Percentiles rank a stretch among this genome's conserved stretches.
These are phyloP conservation scores for Kwoniella bestiolae DNA, from an alignment of 768 basidiomycete genomes.

Conservation along the genomic window DNA sequence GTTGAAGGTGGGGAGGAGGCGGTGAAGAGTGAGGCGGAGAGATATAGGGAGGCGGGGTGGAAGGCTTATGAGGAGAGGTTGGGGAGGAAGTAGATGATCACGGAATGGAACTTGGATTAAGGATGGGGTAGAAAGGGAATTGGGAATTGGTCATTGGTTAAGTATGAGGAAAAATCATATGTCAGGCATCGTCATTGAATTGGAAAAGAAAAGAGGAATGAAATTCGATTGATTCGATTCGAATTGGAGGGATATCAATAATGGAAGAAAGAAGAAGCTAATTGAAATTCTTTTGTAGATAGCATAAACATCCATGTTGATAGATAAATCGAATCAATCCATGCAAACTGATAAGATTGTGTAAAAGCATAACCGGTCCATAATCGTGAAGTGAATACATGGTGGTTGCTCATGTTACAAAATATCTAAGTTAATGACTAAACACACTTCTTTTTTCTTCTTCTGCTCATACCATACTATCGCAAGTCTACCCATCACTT, in stretches of 20 bases:
- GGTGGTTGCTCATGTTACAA: too few relatives aligned
- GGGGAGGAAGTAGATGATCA: constrained; percentile 5
- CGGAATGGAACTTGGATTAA: not conserved
- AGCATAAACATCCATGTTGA: too few relatives aligned
- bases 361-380: too few relatives aligned
- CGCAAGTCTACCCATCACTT: too few relatives aligned
- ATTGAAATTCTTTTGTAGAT: too few relatives aligned
- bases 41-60: constrained; percentile 88
- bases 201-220: not conserved
- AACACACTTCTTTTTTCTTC: not conserved
- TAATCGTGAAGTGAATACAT: too few relatives aligned
- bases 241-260: too few relatives aligned
- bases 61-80: constrained; percentile 75
- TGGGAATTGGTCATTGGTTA: too few relatives aligned
- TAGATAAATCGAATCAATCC: not conserved
- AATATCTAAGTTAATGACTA: too few relatives aligned
- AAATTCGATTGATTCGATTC: not conserved
- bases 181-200: not conserved
- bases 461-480: too few relatives aligned
- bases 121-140: not conserved
- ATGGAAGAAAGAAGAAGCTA: not conserved
- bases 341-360: not conserved
- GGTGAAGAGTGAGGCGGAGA: constrained; percentile 68
- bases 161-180: too few relatives aligned
- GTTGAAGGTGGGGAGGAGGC: constrained; percentile 60